Evolutionary conservation across 169 alveolate genomes (phyloP), one percentile per base, ranked within the genome.

Genomic region (Cryptosporidium parvum): DNA sequence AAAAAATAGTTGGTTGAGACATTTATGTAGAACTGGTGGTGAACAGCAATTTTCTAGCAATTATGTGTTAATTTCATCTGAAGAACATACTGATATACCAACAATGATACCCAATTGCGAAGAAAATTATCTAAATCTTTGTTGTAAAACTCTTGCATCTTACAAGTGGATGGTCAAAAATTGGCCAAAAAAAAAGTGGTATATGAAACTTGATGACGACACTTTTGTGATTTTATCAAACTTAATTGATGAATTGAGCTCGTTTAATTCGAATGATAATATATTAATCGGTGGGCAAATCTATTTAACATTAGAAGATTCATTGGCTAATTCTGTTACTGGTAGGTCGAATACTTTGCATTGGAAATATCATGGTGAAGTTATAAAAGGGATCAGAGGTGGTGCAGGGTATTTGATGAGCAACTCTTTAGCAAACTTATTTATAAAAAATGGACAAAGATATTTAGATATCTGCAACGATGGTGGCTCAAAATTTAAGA

Each of bases 101-200:
- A 80, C 89, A 0, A 80, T 80, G 53, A 62, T 80, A 44, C 89
- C 89, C 23, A 31, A 80, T 45, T 80, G 89, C 39, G 75, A 80
- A 23, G 89, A 80, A 44, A 62, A 65, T 53, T 80, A 80, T 65
- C 68, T 62, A 5, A 80, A 80, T 44, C 59, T 80, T 31, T 80
- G 89, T 62, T 80, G 89, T 37, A 80, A 80, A 80, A 80, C 89
- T 3, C 45, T 80, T 26, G 89, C 89, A 39, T 80, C 89, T 10
- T 80, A 26, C 44, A 48, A 80, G 44, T 80, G 89, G 89, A 80
- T 80, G 89, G 45, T 80, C 8, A 48, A 62, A 23, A 65, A 62
- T 80, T 80, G 89, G 89, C 80, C 89, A 26, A 73, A 80, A 62
- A 80, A 80, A 62, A 80, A 80, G 31, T 80, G 89, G 89, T 80